Base-by-base conservation (phyloP, 176 grass and related monocot species). In the Puya raimondii region DNA sequence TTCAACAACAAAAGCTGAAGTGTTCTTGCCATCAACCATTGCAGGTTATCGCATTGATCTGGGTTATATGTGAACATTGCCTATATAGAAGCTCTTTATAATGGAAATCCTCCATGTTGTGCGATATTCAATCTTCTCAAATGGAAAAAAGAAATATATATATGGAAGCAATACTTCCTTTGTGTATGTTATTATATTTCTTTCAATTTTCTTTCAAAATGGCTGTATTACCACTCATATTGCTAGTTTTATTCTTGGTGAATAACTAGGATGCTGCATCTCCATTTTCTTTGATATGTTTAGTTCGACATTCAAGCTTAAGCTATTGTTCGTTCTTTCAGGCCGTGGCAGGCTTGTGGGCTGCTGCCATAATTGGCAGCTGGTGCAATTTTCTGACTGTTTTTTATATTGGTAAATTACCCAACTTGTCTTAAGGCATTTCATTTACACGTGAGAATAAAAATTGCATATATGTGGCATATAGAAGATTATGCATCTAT, bases 321-420 rank as follows among this genome's bases (percentile, higher is more conserved):
- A 59, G 20, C 54, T 59, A 9, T 59, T 15, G 15, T 29, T 47
- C 68, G n/a, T 74, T 54, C 47, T 61, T 64, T 87, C 81, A 92
- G 93, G 84, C 87, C 63, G 68, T 90, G 22, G 67, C 64, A 1
- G 88, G 77, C 27, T 81, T 97, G 54, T 76, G 85, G 48, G 80
- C 72, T 6, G 72, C 82, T 23, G 80, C 84, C 14, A 9, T 97
- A 49, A 59, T 92, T 9, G 94, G 94, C 23, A 97, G 86, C 70
- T 97, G 82, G 81, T 97, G 80, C 78, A 97, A 82, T 80, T 78
- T 97, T 49, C 71, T 97, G 11, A 92, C 89, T 10, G 84, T 97
- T 52, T 63, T 92, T 26, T 97, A 97, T 76, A 83, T 90, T 42
- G 93, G 93, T 97, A 78, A 86, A 51, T 9, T 65, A 12, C 26